Percentiles rank a stretch among this genome's conserved stretches.
Conservation (phyloP, 208 protist species). For the Leishmania aethiopica region DNA sequence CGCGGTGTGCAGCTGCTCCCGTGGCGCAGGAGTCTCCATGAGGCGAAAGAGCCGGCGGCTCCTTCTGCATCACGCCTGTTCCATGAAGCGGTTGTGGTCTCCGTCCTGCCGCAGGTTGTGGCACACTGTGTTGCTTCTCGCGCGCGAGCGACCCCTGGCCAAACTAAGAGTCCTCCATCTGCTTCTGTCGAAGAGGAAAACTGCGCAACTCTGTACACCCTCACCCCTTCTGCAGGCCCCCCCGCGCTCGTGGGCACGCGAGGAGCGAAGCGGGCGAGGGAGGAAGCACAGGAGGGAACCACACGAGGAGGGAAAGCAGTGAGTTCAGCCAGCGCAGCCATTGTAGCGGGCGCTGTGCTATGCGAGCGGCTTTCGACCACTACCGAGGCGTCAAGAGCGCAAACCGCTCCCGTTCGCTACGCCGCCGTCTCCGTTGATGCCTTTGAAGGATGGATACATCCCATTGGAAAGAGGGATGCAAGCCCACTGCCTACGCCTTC, state of each 20-base stretch:
- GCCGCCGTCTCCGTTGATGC: background rate
- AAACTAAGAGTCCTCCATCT: background rate
- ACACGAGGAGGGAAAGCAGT: background rate
- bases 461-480: background rate
- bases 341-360: background rate
- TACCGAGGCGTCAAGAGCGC: background rate
- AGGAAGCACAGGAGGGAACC: background rate
- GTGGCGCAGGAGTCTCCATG: background rate
- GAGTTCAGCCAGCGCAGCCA: background rate
- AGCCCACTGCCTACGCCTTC: too few species aligned
- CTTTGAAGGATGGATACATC: background rate
- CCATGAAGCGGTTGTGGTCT: constrained; percentile 16
- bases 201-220: background rate
- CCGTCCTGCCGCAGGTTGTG: constrained; percentile 28
- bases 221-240: background rate
- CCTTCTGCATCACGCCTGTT: background rate
- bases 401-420: background rate
- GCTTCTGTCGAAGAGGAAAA: background rate
- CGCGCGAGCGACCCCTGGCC: background rate
- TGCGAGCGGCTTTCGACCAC: constrained; percentile 1
- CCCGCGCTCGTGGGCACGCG: background rate
- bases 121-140: constrained; percentile 2
- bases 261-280: background rate
- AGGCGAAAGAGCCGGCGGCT: background rate
- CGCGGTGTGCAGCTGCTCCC: constrained; percentile 14